Conservation (phyloP, 2,329 filamentous ascomycete species). For the Aspergillus flavus region DNA sequence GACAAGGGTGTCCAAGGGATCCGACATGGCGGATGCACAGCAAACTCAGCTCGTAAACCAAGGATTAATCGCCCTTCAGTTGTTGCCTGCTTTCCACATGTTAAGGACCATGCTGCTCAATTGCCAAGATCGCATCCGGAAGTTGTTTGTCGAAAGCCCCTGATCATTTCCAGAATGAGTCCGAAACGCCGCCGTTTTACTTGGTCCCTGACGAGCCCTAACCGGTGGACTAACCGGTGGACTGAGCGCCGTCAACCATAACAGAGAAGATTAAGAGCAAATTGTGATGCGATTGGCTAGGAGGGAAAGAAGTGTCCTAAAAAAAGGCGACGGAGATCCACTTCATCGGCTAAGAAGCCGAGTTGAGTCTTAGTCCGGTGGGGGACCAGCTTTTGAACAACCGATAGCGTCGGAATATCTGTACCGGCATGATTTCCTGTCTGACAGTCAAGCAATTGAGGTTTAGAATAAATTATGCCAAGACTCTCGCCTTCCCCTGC, state of each 20-base stretch:
- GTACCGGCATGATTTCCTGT: neutral
- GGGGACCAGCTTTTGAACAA: neutral
- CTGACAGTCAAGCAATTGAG: neutral
- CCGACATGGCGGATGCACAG: neutral
- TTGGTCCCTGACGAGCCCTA: neutral
- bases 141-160: neutral
- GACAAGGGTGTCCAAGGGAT: neutral
- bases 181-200: neutral
- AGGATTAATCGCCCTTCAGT: neutral
- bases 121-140: neutral
- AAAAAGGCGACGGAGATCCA: neutral
- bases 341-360: neutral
- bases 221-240: neutral
- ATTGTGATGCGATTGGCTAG: neutral
- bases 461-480: conserved; percentile 1
- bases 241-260: neutral
- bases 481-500: neutral
- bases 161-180: neutral
- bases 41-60: neutral
- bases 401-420: neutral
- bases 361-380: neutral
- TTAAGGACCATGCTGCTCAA: neutral
- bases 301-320: neutral
- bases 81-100: neutral
- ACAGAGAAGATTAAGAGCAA: neutral